Evolutionary conservation across 2,329 filamentous ascomycete species (phyloP).

Genomic region (Hypoxylon rubiginosum): DNA sequence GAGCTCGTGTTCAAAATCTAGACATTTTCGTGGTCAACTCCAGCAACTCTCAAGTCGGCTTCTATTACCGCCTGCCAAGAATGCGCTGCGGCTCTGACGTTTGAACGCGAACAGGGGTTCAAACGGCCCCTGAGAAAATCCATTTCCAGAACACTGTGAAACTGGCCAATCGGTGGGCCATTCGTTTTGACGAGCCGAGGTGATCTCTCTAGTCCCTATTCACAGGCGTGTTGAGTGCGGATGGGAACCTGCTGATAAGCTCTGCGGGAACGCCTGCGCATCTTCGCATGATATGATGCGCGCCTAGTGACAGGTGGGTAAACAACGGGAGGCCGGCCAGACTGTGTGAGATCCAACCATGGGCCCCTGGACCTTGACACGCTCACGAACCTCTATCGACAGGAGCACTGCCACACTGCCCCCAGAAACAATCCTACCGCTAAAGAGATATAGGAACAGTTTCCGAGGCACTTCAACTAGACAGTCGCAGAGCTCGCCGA

Average conservation of each 20-base stretch:
- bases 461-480: neutral
- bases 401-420: neutral
- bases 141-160: constrained; percentile 24
- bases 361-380: neutral
- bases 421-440: neutral
- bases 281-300: constrained; percentile 19
- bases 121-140: constrained; percentile 39
- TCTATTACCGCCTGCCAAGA: constrained; percentile 30
- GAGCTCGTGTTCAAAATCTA: neutral
- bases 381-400: neutral
- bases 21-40: neutral
- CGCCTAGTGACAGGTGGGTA: constrained; percentile 12
- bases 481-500: neutral
- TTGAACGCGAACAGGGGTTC: constrained; percentile 31
- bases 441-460: neutral
- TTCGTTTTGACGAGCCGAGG: constrained; percentile 5
- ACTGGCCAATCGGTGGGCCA: constrained; percentile 32
- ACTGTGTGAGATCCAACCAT: constrained; percentile 8
- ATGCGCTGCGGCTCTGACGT: constrained; percentile 10
- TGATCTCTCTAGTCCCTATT: constrained; percentile 11
- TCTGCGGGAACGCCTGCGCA: neutral
- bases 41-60: neutral
- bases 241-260: no score
- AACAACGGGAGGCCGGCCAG: constrained; percentile 4
- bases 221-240: neutral